A percentile compares a stretch with the other conserved stretches of the same genome.
Conservation (phyloP, 495 filamentous ascomycete species). For the Xylaria palmicola region DNA sequence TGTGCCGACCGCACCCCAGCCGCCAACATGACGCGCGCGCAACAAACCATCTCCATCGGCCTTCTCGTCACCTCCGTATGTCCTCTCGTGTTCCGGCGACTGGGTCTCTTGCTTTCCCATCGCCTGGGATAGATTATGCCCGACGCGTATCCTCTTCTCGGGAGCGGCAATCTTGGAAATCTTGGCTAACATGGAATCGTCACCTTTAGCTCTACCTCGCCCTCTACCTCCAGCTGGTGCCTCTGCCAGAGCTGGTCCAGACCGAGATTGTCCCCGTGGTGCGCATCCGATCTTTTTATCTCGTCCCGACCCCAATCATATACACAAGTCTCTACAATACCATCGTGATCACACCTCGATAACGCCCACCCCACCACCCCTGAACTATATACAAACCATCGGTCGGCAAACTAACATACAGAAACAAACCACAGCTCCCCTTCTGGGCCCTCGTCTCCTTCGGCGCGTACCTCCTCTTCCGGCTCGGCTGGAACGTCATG, state of each 20-base stretch:
- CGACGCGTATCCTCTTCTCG: too few relatives aligned
- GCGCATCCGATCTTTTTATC: conserved; percentile 23
- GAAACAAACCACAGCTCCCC: conserved; percentile 61
- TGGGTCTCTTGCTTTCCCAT: background rate
- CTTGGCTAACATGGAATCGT: background rate
- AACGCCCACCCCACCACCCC: too few relatives aligned
- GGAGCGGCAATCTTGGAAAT: too few relatives aligned
- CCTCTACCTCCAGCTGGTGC: conserved; percentile 80
- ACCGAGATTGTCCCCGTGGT: conserved; percentile 72
- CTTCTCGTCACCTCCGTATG: conserved; percentile 82
- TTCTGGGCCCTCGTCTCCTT: conserved; percentile 91
- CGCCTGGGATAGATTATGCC: too few relatives aligned
- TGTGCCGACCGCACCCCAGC: too few relatives aligned
- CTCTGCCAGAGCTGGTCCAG: conserved; percentile 72
- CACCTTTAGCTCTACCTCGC: conserved; percentile 75
- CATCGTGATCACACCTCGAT: background rate
- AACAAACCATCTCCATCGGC: conserved; percentile 83
- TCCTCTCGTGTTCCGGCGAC: conserved; percentile 3
- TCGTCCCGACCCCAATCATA: background rate
- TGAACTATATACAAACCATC: background rate
- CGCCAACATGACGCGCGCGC: conserved; percentile 81
- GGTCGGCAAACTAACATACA: background rate
- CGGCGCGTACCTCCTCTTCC: conserved; percentile 89
- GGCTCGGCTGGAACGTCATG: conserved; percentile 85
- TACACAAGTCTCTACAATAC: background rate